Percentiles rank a stretch among this genome's conserved stretches.
Conservation (phyloP, 805 yeast genomes). For the Ogataea polymorpha region DNA sequence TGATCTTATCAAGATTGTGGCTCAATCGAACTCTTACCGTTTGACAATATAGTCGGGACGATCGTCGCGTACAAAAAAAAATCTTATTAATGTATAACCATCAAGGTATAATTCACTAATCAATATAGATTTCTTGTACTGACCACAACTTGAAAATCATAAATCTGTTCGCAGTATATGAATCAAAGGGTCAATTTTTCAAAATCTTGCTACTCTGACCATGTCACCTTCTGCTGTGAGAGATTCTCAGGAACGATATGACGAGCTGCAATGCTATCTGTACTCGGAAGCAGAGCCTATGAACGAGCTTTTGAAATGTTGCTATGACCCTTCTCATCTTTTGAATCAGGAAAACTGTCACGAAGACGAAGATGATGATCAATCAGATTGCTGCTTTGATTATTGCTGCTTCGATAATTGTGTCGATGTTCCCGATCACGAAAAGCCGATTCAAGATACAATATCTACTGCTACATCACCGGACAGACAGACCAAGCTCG, state of each 20-base stretch:
- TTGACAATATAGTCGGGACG: conserved; percentile 2
- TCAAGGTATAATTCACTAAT: conserved; percentile 2
- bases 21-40: not conserved
- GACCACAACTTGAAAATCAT: not conserved
- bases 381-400: conserved; percentile 25
- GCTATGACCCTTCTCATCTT: conserved; percentile 26
- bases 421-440: conserved; percentile 1
- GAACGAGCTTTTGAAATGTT: conserved; percentile 23
- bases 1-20: not conserved
- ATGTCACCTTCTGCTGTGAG: not conserved
- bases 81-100: conserved; percentile 4
- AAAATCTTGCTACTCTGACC: not conserved
- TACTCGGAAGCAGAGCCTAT: conserved; percentile 11
- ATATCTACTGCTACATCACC: not conserved
- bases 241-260: conserved; percentile 11
- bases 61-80: not conserved
- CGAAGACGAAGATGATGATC: conserved; percentile 3
- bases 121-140: not conserved
- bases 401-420: conserved; percentile 26
- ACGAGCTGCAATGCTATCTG: conserved; percentile 7
- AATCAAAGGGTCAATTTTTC: not conserved
- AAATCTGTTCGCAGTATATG: not conserved
- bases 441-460: not conserved
- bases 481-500: not conserved
- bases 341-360: conserved; percentile 1